Evolutionary conservation across 371 early-diverging fungal genomes (phyloP).

Genomic region (Rhizomucor miehei): DNA sequence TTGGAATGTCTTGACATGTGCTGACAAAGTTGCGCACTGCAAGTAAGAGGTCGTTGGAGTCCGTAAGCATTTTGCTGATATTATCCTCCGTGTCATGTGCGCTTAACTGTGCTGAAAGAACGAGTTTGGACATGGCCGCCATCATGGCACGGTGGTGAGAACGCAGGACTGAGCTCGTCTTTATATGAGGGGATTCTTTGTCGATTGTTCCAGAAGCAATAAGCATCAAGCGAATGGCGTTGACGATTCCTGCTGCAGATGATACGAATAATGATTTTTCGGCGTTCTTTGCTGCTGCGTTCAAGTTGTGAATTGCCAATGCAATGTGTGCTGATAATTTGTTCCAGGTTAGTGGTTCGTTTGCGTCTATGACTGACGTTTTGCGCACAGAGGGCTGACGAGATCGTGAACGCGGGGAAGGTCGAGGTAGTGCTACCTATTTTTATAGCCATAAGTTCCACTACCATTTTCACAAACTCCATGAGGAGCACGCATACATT

Average conservation of each 20-base stretch:
- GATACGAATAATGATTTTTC: conserved; percentile 40
- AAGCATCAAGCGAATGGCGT: conserved; percentile 82
- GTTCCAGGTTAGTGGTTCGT: conserved; percentile 17
- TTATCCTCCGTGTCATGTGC: conserved; percentile 51
- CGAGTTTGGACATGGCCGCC: conserved; percentile 76
- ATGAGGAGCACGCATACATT: not conserved
- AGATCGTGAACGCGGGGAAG: conserved; percentile 21
- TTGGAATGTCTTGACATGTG: conserved; percentile 70
- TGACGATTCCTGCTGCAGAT: conserved; percentile 59
- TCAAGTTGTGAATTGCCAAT: conserved; percentile 27
- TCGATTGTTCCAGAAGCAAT: conserved; percentile 74
- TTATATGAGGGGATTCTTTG: conserved; percentile 62
- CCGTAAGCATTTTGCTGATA: conserved; percentile 25
- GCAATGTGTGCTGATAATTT: conserved; percentile 62
- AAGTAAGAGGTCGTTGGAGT: conserved; percentile 60
- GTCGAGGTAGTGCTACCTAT: conserved; percentile 8
- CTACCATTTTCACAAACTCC: not conserved
- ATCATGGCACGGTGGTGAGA: conserved; percentile 79
- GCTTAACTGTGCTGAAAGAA: conserved; percentile 81
- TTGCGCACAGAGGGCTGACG: conserved; percentile 17
- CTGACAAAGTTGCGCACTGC: conserved; percentile 77
- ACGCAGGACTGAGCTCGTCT: conserved; percentile 61
- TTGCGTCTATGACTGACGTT: conserved; percentile 15
- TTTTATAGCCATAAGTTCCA: not conserved
- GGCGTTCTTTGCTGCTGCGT: conserved; percentile 52